A percentile compares a stretch with the other conserved stretches of the same genome.
phyloP scores from a whole-genome alignment of 2,329 filamentous ascomycete species.

The Bimuria novae-zelandiae region DNA sequence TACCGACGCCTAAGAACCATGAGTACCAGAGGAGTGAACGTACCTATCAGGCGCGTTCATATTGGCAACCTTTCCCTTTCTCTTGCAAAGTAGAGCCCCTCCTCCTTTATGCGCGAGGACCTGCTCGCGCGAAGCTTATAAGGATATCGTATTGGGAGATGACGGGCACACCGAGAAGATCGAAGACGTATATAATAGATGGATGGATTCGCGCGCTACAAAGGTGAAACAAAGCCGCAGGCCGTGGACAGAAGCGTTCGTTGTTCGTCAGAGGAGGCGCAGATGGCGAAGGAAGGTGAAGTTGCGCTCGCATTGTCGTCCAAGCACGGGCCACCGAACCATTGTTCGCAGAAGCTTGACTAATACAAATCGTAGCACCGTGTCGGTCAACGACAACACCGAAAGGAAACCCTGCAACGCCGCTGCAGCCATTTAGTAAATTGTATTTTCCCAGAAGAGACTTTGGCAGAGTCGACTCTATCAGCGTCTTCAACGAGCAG shows the following conservation, averaged over 20 bases:
- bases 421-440: no score
- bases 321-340: not conserved
- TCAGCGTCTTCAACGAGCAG: no score
- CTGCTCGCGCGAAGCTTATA: not conserved
- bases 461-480: no score
- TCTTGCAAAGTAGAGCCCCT: not conserved
- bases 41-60: conserved; percentile 49
- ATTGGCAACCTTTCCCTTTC: conserved; percentile 11
- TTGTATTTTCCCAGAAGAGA: no score
- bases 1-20: not conserved
- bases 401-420: no score
- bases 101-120: not conserved
- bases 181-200: not conserved
- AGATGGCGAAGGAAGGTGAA: not conserved
- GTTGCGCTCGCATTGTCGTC: not conserved
- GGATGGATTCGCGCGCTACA: no score
- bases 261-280: not conserved
- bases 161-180: not conserved
- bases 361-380: no score
- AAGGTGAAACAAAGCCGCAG: not conserved
- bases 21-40: conserved; percentile 12
- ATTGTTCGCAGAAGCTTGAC: not conserved
- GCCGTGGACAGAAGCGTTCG: no score
- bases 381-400: no score
- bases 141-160: not conserved